A percentile compares a stretch with the other conserved stretches of the same genome.
Conservation (phyloP, 1,284 basidiomycete species). For the Melampsora larici-populina region DNA sequence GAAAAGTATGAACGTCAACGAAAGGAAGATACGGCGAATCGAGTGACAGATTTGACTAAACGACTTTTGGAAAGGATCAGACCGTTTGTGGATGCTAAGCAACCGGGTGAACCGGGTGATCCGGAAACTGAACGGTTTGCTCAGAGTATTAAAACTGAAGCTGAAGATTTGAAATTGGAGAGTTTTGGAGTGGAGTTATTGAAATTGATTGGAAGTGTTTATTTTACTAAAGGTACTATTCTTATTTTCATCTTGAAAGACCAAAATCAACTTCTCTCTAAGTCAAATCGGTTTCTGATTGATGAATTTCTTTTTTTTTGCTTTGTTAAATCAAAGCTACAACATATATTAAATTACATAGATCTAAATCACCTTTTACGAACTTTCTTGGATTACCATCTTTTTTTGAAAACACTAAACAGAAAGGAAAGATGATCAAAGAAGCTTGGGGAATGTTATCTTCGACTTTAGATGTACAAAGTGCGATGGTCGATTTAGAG, state of each 20-base stretch:
- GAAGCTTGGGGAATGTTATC: constrained; percentile 91
- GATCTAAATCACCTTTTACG: constrained; percentile 58
- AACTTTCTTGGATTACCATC: constrained; percentile 83
- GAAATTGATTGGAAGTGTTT: constrained; percentile 51
- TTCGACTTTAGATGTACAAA: constrained; percentile 65
- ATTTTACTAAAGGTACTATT: constrained; percentile 37
- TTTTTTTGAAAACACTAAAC: constrained; percentile 90
- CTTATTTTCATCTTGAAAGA: too few species aligned
- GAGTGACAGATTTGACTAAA: constrained; percentile 61
- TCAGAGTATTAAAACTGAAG: constrained; percentile 74
- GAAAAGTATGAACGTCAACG: constrained; percentile 66
- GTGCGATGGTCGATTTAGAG: constrained; percentile 77
- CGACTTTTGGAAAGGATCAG: constrained; percentile 79
- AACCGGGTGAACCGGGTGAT: constrained; percentile 48
- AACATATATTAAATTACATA: constrained; percentile 72
- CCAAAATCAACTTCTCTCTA: too few species aligned
- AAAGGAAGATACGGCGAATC: constrained; percentile 56
- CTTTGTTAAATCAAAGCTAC: constrained; percentile 91
- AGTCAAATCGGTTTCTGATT: too few species aligned
- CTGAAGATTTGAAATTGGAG: constrained; percentile 94
- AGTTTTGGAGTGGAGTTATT: constrained; percentile 92
- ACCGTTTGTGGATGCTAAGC: constrained; percentile 81
- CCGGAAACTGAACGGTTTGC: constrained; percentile 59
- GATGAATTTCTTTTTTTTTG: constrained; percentile 8
- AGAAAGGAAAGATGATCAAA: constrained; percentile 71